Evolutionary conservation across 2,329 filamentous ascomycete genomes (phyloP).

Genomic region (Nemania abortiva): DNA sequence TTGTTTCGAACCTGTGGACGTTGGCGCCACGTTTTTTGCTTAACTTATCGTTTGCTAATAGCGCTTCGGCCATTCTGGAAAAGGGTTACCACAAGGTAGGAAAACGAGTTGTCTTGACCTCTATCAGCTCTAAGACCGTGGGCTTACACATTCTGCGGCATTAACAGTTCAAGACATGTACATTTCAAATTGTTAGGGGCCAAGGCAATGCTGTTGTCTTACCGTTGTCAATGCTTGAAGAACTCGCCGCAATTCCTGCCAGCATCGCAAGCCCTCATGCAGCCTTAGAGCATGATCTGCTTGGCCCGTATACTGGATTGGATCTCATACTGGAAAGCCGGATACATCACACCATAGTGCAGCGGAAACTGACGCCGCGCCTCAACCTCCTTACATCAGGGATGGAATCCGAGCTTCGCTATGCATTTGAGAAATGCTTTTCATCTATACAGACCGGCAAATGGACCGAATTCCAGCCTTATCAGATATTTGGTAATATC

Average conservation of each 20-base stretch:
- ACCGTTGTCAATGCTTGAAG: constrained; percentile 14
- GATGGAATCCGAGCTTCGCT: not conserved
- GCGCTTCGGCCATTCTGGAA: not conserved
- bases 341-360: constrained; percentile 25
- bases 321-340: constrained; percentile 24
- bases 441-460: not conserved
- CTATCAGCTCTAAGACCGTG: too few relatives aligned
- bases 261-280: constrained; percentile 9
- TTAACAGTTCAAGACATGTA: not conserved
- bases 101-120: too few relatives aligned
- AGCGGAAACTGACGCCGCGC: constrained; percentile 24
- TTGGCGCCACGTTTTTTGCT: not conserved
- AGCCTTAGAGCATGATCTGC: constrained; percentile 20
- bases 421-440: not conserved
- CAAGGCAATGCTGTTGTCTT: not conserved
- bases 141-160: not conserved
- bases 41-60: not conserved
- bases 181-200: not conserved
- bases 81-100: not conserved
- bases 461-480: not conserved
- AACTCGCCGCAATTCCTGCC: constrained; percentile 8
- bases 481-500: not conserved
- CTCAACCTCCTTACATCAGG: not conserved
- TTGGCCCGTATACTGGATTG: constrained; percentile 17
- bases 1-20: too few relatives aligned